Evolutionary conservation across 257 asterid genomes (phyloP).

Genomic region (Verbena officinalis): DNA sequence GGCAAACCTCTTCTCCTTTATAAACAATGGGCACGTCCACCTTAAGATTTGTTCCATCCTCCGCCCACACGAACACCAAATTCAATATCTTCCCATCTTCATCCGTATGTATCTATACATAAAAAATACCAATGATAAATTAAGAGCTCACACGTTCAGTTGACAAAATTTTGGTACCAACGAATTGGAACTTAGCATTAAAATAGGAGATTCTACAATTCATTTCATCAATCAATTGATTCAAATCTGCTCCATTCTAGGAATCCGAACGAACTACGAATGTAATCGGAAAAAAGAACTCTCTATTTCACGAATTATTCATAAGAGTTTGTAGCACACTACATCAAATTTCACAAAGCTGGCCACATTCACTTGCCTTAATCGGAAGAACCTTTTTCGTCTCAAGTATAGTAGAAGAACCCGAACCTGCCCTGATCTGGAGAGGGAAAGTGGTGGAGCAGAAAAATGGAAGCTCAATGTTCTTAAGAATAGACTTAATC

Average conservation of each 20-base stretch:
- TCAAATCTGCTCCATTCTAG: not conserved
- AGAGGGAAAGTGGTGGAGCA: conserved; percentile 84
- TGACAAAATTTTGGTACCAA: not conserved
- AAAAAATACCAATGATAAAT: conserved; percentile 24
- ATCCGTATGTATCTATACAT: conserved; percentile 65
- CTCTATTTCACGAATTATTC: not conserved
- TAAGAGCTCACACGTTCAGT: not conserved
- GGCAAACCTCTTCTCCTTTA: conserved; percentile 81
- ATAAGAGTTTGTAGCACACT: not conserved
- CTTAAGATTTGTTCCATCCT: conserved; percentile 72
- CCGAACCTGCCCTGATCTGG: conserved; percentile 92
- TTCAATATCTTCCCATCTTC: conserved; percentile 81
- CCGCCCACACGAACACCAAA: conserved; percentile 96
- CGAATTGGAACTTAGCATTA: too few species aligned
- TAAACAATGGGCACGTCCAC: conserved; percentile 86
- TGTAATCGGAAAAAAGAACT: not conserved
- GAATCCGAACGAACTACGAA: conserved; percentile 1
- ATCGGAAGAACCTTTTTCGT: conserved; percentile 82
- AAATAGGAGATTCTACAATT: too few species aligned
- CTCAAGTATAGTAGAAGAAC: conserved; percentile 70
- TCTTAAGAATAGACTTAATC: conserved; percentile 71
- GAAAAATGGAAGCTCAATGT: conserved; percentile 65
- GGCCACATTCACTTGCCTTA: conserved; percentile 49
- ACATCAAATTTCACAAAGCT: not conserved
- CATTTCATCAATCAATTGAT: too few species aligned